Conservation (phyloP, 306 rosid genomes). For the Ormosia emarginata region DNA sequence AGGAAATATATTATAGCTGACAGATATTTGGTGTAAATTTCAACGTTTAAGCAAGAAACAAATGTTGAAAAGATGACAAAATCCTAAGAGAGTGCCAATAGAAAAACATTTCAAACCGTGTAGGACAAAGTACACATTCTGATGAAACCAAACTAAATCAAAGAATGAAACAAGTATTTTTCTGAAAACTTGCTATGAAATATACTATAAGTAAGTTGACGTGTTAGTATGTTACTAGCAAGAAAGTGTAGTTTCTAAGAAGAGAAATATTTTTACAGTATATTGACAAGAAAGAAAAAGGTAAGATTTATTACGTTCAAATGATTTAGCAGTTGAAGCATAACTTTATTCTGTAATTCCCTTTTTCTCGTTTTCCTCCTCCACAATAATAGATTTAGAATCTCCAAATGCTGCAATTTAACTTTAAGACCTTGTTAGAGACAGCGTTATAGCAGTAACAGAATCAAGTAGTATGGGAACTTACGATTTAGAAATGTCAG, state of each 20-base stretch:
- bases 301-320: too few species aligned
- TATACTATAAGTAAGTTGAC: background rate
- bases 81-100: too few species aligned
- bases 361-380: slow-evolving; percentile 26
- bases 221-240: background rate
- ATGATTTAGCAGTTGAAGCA: slow-evolving; percentile 20
- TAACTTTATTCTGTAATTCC: background rate
- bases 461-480: slow-evolving; percentile 16
- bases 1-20: too few species aligned
- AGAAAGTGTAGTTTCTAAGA: slow-evolving; percentile 1
- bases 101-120: too few species aligned
- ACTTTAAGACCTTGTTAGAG: background rate
- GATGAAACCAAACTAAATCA: too few species aligned
- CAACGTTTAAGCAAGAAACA: too few species aligned
- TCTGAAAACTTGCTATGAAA: background rate
- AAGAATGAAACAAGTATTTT: too few species aligned
- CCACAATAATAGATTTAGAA: too few species aligned
- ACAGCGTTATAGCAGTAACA: background rate
- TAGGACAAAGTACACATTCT: too few species aligned
- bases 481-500: slow-evolving; percentile 67
- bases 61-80: too few species aligned
- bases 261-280: background rate
- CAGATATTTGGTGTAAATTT: too few species aligned
- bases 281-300: too few species aligned
- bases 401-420: slow-evolving; percentile 51